Conservation (phyloP, 2,329 filamentous ascomycete genomes). For the Exophiala alcalophila region DNA sequence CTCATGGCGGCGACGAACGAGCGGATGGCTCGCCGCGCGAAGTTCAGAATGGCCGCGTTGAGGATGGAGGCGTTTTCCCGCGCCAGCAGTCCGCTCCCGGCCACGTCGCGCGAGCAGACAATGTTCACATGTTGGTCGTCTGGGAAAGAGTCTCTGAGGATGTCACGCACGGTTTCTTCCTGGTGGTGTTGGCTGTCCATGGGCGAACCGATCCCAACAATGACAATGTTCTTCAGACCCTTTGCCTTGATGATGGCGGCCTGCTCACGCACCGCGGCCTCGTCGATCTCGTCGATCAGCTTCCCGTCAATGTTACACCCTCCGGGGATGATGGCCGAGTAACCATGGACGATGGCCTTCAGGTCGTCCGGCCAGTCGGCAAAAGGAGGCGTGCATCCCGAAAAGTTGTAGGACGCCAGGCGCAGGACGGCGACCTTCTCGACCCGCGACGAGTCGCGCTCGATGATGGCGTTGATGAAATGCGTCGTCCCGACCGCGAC, state of each 20-base stretch:
- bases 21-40: slow-evolving; percentile 56
- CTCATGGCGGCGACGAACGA: slow-evolving; percentile 55
- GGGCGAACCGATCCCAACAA: slow-evolving; percentile 49
- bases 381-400: slow-evolving; percentile 42
- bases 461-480: slow-evolving; percentile 51
- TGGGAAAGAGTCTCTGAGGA: slow-evolving; percentile 38
- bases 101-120: slow-evolving; percentile 45
- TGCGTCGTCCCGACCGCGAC: slow-evolving; percentile 54
- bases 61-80: slow-evolving; percentile 65
- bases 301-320: slow-evolving; percentile 49
- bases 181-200: slow-evolving; percentile 43
- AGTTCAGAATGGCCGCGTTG: slow-evolving; percentile 60
- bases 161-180: slow-evolving; percentile 42
- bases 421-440: slow-evolving; percentile 54
- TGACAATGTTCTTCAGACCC: slow-evolving; percentile 40
- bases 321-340: slow-evolving; percentile 50
- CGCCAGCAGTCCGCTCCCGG: slow-evolving; percentile 51
- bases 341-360: slow-evolving; percentile 47
- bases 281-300: slow-evolving; percentile 40
- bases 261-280: slow-evolving; percentile 40
- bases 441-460: slow-evolving; percentile 49
- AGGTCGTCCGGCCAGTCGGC: slow-evolving; percentile 49
- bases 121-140: slow-evolving; percentile 35
- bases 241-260: slow-evolving; percentile 42
- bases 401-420: slow-evolving; percentile 39